These are phyloP conservation scores for Biscogniauxia sp. DNA, from an alignment of 2,329 filamentous ascomycete species.

Conservation along the genomic window DNA sequence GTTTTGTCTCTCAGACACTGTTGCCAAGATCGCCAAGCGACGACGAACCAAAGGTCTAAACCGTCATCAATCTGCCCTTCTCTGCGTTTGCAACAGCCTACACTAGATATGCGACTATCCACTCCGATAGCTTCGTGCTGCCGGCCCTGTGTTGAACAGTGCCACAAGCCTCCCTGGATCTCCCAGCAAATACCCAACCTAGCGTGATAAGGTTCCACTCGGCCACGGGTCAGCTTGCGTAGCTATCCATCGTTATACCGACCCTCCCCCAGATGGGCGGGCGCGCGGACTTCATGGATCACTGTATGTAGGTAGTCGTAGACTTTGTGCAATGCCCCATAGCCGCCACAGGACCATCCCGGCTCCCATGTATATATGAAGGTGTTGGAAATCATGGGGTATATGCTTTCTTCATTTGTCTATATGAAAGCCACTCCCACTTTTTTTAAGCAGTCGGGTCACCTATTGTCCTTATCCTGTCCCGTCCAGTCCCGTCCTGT, in stretches of 20 bases:
- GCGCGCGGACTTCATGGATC: neutral
- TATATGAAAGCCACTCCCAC: neutral
- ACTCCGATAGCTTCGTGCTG: conserved; percentile 6
- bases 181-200: neutral
- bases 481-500: too few relatives aligned
- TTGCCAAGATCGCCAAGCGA: conserved; percentile 16
- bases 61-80: neutral
- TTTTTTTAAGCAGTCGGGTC: neutral
- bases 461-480: neutral
- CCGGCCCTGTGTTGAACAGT: conserved; percentile 7
- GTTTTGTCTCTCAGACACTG: neutral
- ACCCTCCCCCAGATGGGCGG: neutral
- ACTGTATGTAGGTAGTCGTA: too few relatives aligned
- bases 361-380: neutral
- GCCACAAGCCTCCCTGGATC: neutral
- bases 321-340: neutral
- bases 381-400: neutral
- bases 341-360: neutral
- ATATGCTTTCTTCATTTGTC: neutral
- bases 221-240: neutral
- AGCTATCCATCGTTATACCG: neutral
- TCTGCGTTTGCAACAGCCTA: conserved; percentile 13
- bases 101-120: conserved; percentile 11
- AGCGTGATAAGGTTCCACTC: neutral
- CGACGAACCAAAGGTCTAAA: conserved; percentile 3